Percentiles rank a stretch among this genome's conserved stretches.
phyloP scores from a whole-genome alignment of 768 basidiomycete genomes.

The Collybiopsis luxurians region DNA sequence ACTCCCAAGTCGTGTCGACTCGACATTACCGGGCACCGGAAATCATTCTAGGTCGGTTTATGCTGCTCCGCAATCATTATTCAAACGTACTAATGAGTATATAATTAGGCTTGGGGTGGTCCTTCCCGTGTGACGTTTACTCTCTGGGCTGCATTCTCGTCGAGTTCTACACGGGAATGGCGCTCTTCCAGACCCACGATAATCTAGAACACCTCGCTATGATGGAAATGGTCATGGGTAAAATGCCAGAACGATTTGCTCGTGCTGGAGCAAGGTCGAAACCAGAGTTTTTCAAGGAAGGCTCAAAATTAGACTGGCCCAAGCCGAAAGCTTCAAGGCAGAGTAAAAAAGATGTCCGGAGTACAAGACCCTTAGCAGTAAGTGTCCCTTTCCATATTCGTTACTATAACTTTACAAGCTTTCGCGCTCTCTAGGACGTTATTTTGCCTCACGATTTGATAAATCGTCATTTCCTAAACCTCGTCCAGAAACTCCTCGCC shows the following conservation, averaged over 20 bases:
- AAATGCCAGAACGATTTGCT: conserved; percentile 88
- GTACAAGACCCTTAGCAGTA: conserved; percentile 76
- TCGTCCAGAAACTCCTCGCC: conserved; percentile 81
- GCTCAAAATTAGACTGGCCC: conserved; percentile 86
- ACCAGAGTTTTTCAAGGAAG: conserved; percentile 92
- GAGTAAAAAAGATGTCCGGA: conserved; percentile 91
- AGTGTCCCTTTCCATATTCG: conserved; percentile 20
- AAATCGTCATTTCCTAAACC: conserved; percentile 81
- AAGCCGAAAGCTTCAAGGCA: conserved; percentile 84
- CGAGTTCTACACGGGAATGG: conserved; percentile 96
- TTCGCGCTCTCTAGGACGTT: conserved; percentile 57
- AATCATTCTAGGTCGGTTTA: conserved; percentile 88
- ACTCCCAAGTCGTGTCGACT: conserved; percentile 96
- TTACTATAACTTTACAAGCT: background rate
- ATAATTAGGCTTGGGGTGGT: conserved; percentile 90
- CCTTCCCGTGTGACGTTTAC: conserved; percentile 97
- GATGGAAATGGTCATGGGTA: conserved; percentile 99
- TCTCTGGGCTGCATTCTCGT: conserved; percentile 98
- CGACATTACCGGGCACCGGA: conserved; percentile 98
- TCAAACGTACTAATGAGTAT: conserved; percentile 10
- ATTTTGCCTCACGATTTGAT: conserved; percentile 73
- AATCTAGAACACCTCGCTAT: conserved; percentile 99
- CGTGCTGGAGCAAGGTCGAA: conserved; percentile 74
- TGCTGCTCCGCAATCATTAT: background rate
- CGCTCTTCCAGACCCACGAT: conserved; percentile 99